These are phyloP conservation scores for Pilaira anomala DNA, from an alignment of 192 early-diverging fungal genomes.

Conservation along the genomic window DNA sequence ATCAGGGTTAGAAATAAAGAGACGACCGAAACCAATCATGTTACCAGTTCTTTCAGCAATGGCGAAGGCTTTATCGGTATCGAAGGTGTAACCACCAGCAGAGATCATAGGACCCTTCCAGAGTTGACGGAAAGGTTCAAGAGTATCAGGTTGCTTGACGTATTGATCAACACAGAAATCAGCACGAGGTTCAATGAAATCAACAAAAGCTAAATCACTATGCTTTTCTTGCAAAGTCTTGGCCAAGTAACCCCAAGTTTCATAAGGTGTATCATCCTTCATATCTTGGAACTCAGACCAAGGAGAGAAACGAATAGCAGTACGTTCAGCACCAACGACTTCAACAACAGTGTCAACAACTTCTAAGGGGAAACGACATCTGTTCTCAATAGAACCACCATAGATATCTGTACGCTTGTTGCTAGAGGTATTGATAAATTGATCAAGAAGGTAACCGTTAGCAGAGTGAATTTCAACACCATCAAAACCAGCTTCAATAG, in stretches of 20 bases:
- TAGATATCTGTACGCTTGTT: constrained; percentile 69
- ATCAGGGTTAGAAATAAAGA: constrained; percentile 39
- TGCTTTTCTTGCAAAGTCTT: constrained; percentile 20
- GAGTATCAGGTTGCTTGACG: neutral
- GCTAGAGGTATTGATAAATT: constrained; percentile 73
- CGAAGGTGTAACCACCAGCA: constrained; percentile 19
- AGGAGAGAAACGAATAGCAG: constrained; percentile 34
- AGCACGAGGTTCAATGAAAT: constrained; percentile 30
- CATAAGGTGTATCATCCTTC: constrained; percentile 21
- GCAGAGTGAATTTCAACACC: constrained; percentile 87
- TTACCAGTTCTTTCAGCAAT: constrained; percentile 6
- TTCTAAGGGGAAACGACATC: constrained; percentile 30
- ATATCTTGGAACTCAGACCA: constrained; percentile 29
- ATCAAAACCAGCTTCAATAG: constrained; percentile 80
- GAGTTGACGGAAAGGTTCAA: constrained; percentile 17
- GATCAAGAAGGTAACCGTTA: constrained; percentile 84
- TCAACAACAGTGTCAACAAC: constrained; percentile 22
- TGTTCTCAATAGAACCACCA: constrained; percentile 27
- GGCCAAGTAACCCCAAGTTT: constrained; percentile 27
- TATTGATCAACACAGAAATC: constrained; percentile 41
- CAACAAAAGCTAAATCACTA: constrained; percentile 33
- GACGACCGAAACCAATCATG: constrained; percentile 31
- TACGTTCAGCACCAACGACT: constrained; percentile 28
- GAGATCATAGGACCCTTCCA: constrained; percentile 25
- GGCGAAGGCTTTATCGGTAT: neutral